Base-by-base conservation (phyloP, 2,329 filamentous ascomycete genomes). In the Epichloe glyceriae region DNA sequence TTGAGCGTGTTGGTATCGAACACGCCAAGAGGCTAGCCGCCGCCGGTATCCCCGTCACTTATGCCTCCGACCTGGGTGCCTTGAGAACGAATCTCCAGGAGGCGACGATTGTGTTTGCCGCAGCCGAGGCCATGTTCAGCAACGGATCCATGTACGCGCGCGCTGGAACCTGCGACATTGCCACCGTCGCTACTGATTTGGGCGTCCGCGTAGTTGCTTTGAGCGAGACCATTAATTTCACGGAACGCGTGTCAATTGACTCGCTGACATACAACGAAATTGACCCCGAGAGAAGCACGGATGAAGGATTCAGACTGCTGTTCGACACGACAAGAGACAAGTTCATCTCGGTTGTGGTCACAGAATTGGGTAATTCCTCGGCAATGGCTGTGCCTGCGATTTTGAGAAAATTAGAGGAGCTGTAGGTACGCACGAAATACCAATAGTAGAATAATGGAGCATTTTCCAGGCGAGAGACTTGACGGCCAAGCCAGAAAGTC, bases 151-250 rank as follows among this genome's bases (percentile, higher is more conserved):
- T 98, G 59, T 95, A 94, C 67, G 91, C 86, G 4, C 82, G 89
- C 19, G 82, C 88, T 10, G 93, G 93, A 54, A 95, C 90, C 3
- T 88, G 87, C 22, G 80, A 93, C 53, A 78, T 97, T 10, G 90
- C 91, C 17, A 85, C 93, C 73, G 82, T 85, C 41, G 91, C 90
- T 5, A 80, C 83, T 48, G 80, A 86, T 51, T 74, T 82, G 19
- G 83, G 85, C 52, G 79, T 90, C 38, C 86, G 87, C 1, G 88
- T 97, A 52, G 83, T 94, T 35, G 88, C 94, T 3, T 85, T 94
- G 53, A 95, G 88, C 66, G 91, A 97, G 71, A 93, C 86, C 4
- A 83, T 97, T 70, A 98, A 97, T 69, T 96, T 97, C 65, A 93
- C 61, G 33, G 78, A 70, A 83, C 84, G 88, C 52, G 88, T 96